A percentile compares a stretch with the other conserved stretches of the same genome.
These are phyloP conservation scores for Umbellularia californica DNA, from an alignment of 164 flowering plant genomes.

Conservation along the genomic window DNA sequence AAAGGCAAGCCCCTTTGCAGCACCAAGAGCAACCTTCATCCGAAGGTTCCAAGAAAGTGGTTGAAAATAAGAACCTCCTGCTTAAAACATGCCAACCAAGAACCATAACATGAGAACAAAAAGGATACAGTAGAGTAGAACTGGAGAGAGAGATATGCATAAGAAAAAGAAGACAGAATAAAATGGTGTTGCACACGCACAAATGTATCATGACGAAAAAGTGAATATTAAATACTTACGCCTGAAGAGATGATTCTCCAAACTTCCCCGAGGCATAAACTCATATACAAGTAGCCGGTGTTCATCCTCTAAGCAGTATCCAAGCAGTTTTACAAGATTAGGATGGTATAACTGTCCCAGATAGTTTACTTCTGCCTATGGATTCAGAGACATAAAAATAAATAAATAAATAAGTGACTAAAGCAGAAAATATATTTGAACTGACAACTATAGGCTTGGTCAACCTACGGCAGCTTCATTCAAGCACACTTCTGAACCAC, in stretches of 20 bases:
- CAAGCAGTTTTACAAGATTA: slow-evolving; percentile 71
- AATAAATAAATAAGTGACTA: not conserved
- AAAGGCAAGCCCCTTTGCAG: slow-evolving; percentile 82
- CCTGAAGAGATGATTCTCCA: slow-evolving; percentile 81
- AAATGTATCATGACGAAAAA: not conserved
- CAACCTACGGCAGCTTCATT: not conserved
- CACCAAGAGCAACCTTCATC: slow-evolving; percentile 74
- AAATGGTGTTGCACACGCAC: too few species aligned
- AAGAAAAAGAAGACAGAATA: not conserved
- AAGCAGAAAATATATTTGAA: not conserved
- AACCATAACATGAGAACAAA: slow-evolving; percentile 5
- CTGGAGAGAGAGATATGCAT: not conserved
- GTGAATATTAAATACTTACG: slow-evolving; percentile 39
- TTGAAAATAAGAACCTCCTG: slow-evolving; percentile 72
- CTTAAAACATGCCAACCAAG: slow-evolving; percentile 7
- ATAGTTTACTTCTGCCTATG: slow-evolving; percentile 84
- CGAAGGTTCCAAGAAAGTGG: slow-evolving; percentile 80
- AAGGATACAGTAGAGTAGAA: slow-evolving; percentile 15
- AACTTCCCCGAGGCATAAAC: slow-evolving; percentile 80
- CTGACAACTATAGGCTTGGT: not conserved
- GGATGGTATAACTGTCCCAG: slow-evolving; percentile 74
- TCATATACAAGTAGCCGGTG: slow-evolving; percentile 77
- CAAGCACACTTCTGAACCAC: not conserved
- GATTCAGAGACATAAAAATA: not conserved
- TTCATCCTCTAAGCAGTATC: slow-evolving; percentile 79